Evolutionary conservation across 2,329 filamentous ascomycete species (phyloP).

Genomic region (Penicillium rolfsii): DNA sequence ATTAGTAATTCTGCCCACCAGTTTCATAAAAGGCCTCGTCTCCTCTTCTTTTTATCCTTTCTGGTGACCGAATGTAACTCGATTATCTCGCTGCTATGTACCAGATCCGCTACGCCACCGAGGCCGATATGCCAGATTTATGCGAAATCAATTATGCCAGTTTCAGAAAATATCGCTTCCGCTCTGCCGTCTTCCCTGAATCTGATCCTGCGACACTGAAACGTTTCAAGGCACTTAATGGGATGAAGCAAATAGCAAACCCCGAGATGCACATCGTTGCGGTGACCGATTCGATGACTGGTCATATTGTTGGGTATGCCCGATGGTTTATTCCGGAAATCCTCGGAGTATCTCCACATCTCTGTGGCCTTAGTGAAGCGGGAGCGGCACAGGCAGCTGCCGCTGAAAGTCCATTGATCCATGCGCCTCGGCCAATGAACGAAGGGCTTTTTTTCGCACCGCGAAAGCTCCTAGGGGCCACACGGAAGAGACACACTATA

Average conservation of each 20-base stretch:
- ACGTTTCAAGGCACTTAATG: neutral
- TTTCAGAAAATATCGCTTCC: slow-evolving; percentile 2
- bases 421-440: slow-evolving; percentile 2
- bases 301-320: neutral
- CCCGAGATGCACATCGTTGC: neutral
- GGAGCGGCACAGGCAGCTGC: neutral
- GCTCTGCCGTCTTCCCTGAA: slow-evolving; percentile 4
- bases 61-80: too few species aligned
- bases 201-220: neutral
- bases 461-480: neutral
- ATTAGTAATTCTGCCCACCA: too few species aligned
- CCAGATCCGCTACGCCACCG: slow-evolving; percentile 1
- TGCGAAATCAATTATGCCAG: slow-evolving; percentile 7
- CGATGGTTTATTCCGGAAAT: slow-evolving; percentile 1
- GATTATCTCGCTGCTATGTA: neutral
- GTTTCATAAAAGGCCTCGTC: too few species aligned
- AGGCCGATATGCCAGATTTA: slow-evolving; percentile 2
- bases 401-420: neutral
- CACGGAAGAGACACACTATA: neutral
- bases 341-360: neutral
- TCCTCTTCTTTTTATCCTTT: too few species aligned
- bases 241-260: slow-evolving; percentile 5
- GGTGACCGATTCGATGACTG: neutral
- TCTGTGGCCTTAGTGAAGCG: neutral
- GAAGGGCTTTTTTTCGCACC: slow-evolving; percentile 3